Conservation (phyloP, 768 basidiomycete species). For the Coprinopsis sp. region DNA sequence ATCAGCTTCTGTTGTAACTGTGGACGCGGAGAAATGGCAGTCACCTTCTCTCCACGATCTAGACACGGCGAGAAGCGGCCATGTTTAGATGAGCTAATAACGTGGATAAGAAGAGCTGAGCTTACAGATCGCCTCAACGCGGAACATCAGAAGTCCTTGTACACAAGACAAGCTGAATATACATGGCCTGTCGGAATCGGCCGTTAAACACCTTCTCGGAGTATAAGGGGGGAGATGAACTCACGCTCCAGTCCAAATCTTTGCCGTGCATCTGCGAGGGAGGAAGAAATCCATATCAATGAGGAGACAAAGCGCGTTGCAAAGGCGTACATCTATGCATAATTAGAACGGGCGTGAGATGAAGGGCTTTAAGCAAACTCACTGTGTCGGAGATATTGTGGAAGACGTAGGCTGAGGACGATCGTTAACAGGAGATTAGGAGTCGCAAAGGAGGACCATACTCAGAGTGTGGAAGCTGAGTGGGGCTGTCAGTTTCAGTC, state of each 20-base stretch:
- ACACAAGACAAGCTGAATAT: slow-evolving; percentile 1
- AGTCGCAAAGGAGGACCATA: not conserved
- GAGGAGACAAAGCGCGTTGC: not conserved
- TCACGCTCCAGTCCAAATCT: slow-evolving; percentile 3
- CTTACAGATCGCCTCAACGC: not conserved
- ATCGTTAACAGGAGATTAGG: not conserved
- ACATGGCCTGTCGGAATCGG: not conserved
- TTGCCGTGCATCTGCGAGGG: not conserved
- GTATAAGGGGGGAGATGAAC: not conserved
- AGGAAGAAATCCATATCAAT: not conserved
- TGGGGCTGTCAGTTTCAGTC: not conserved
- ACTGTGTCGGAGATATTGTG: not conserved
- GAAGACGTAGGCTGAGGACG: not conserved
- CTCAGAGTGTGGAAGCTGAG: not conserved
- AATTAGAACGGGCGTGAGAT: too few relatives aligned
- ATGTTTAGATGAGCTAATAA: not conserved
- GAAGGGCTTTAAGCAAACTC: too few relatives aligned
- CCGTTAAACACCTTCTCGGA: too few relatives aligned
- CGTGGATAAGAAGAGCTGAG: not conserved
- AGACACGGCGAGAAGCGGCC: not conserved
- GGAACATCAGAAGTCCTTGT: slow-evolving; percentile 1
- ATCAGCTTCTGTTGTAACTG: not conserved
- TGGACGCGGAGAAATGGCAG: not conserved
- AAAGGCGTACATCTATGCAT: not conserved
- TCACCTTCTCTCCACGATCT: not conserved